Conservation (phyloP, 2,329 filamentous ascomycete species). For the Balansia obtecta region DNA sequence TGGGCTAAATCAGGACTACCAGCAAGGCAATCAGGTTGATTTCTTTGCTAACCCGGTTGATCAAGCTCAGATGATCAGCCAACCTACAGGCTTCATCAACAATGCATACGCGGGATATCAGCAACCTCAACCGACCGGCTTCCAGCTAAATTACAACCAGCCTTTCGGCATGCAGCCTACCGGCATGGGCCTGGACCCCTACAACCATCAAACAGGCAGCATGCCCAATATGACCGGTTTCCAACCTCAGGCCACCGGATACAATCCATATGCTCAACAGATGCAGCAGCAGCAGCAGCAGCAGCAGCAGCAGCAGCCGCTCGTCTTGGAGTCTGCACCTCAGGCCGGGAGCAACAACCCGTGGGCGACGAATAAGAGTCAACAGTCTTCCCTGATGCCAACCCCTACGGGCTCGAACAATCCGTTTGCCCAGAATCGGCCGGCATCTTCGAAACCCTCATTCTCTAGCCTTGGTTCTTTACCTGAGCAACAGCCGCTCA, state of each 20-base stretch:
- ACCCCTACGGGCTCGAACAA: constrained; percentile 95
- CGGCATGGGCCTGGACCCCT: constrained; percentile 59
- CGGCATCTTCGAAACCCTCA: constrained; percentile 38
- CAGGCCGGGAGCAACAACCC: constrained; percentile 88
- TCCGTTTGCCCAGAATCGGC: constrained; percentile 75
- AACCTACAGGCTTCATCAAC: constrained; percentile 62
- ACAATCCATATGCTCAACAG: constrained; percentile 39
- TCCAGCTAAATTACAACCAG: constrained; percentile 47
- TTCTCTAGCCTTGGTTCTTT: constrained; percentile 64
- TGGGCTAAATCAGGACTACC: constrained; percentile 92
- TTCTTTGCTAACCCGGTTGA: constrained; percentile 95
- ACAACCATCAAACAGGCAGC: constrained; percentile 33
- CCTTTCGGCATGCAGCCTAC: constrained; percentile 52
- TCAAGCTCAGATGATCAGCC: constrained; percentile 57
- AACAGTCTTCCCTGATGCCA: constrained; percentile 55
- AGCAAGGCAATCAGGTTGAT: constrained; percentile 91
- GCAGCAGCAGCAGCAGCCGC: constrained; percentile 24
- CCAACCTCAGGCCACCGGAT: constrained; percentile 40
- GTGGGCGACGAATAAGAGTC: constrained; percentile 57
- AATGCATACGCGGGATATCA: constrained; percentile 44
- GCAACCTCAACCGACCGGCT: constrained; percentile 36
- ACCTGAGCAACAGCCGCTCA: constrained; percentile 72
- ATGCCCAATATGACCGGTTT: constrained; percentile 26
- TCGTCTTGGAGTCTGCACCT: constrained; percentile 42
- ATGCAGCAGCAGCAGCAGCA: constrained; percentile 27